Conservation (phyloP, 2,329 filamentous ascomycete species). For the Proliferodiscus dingleyae region DNA sequence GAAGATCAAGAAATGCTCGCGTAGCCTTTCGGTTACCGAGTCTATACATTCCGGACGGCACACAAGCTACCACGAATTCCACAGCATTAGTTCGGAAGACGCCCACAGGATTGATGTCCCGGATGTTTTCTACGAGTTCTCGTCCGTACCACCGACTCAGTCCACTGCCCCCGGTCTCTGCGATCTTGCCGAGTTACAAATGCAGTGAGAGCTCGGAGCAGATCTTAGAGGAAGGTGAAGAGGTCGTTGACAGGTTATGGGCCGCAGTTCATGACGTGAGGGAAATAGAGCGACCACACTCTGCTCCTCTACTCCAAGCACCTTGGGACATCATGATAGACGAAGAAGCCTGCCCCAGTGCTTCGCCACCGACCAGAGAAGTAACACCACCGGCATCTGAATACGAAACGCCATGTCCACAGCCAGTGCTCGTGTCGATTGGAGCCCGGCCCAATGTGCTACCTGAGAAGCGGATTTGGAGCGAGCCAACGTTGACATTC, state of each 20-base stretch:
- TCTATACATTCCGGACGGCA: neutral
- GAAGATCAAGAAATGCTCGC: too few relatives aligned
- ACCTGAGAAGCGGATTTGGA: slow-evolving; percentile 13
- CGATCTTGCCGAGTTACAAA: slow-evolving; percentile 12
- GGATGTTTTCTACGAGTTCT: slow-evolving; percentile 7
- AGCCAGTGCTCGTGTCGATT: slow-evolving; percentile 1
- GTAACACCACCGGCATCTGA: slow-evolving; percentile 1
- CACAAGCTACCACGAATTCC: slow-evolving; percentile 3
- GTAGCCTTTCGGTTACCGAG: neutral
- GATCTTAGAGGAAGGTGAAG: slow-evolving; percentile 13
- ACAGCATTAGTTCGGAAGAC: slow-evolving; percentile 46
- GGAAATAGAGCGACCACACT: slow-evolving; percentile 5
- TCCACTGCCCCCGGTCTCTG: slow-evolving; percentile 7
- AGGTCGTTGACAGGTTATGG: slow-evolving; percentile 7
- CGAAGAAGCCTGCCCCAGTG: slow-evolving; percentile 1
- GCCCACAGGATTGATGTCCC: slow-evolving; percentile 69
- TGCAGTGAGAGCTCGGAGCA: slow-evolving; percentile 6
- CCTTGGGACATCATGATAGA: slow-evolving; percentile 3
- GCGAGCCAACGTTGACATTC: slow-evolving; percentile 14
- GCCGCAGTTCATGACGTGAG: slow-evolving; percentile 4
- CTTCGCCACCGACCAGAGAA: slow-evolving; percentile 1
- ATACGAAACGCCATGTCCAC: neutral
- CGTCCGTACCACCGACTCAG: slow-evolving; percentile 11
- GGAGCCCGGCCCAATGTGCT: slow-evolving; percentile 1
- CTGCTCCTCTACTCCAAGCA: slow-evolving; percentile 14